Conservation (phyloP, 176 grass and related monocot genomes). For the Cymbopogon citratus region DNA sequence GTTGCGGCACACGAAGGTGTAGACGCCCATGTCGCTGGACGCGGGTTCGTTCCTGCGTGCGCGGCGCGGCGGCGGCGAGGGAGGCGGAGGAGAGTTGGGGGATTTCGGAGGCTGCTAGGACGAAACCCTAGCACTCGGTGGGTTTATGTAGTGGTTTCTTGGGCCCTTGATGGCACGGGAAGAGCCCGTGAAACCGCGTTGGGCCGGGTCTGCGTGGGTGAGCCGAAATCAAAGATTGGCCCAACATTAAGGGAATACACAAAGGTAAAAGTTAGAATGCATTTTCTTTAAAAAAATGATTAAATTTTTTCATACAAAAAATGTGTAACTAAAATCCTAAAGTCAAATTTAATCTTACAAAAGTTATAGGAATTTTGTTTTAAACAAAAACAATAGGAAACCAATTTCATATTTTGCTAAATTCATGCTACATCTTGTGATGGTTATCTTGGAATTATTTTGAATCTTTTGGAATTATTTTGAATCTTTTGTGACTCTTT, state of each 20-base stretch:
- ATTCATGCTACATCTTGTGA: too few relatives aligned
- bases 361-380: too few relatives aligned
- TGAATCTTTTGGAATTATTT: too few relatives aligned
- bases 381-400: too few relatives aligned
- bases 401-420: too few relatives aligned
- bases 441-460: too few relatives aligned
- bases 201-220: not conserved
- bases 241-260: not conserved
- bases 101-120: not conserved
- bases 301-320: too few relatives aligned
- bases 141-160: constrained; percentile 22
- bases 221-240: not conserved
- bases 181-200: not conserved
- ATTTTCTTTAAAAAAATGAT: too few relatives aligned
- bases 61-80: not conserved
- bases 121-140: constrained; percentile 29
- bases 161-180: not conserved
- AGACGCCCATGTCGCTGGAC: constrained; percentile 72
- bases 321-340: too few relatives aligned
- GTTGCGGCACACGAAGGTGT: constrained; percentile 90
- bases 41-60: not conserved
- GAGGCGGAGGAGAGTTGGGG: not conserved
- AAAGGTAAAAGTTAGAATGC: not conserved
- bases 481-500: too few relatives aligned
- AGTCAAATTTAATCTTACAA: too few relatives aligned